Percentiles rank a stretch among this genome's conserved stretches.
These are phyloP conservation scores for Sugiyamaella castrensis DNA, from an alignment of 1,139 yeast species.

Conservation along the genomic window DNA sequence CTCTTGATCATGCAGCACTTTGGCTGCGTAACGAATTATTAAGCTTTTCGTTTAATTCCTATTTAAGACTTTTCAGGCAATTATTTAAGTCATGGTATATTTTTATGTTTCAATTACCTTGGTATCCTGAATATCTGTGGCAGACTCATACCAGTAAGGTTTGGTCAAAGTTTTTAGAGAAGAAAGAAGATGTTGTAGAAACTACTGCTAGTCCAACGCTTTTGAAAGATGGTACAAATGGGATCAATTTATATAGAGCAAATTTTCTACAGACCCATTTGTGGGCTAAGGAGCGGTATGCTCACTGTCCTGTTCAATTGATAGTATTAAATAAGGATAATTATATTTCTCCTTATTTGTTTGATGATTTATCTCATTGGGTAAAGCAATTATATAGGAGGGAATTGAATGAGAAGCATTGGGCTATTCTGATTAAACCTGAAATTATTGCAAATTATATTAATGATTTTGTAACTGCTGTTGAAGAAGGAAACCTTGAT, in stretches of 20 bases:
- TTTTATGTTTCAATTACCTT: conserved; percentile 7
- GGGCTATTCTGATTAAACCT: conserved; percentile 9
- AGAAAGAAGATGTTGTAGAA: conserved; percentile 2
- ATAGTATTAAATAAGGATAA: conserved; percentile 3
- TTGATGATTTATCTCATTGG: conserved; percentile 3
- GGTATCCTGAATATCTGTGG: conserved; percentile 8
- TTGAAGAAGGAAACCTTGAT: neutral
- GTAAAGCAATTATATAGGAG: conserved; percentile 5
- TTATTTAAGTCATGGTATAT: conserved; percentile 3
- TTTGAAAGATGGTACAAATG: conserved; percentile 8
- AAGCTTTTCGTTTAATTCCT: conserved; percentile 1
- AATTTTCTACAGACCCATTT: neutral
- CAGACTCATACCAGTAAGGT: neutral
- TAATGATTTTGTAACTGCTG: neutral
- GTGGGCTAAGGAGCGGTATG: neutral
- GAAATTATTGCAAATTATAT: conserved; percentile 2
- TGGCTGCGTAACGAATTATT: neutral
- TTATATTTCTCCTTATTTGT: neutral
- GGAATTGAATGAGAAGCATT: conserved; percentile 6
- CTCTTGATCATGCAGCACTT: conserved; percentile 1
- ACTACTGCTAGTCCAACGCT: conserved; percentile 3
- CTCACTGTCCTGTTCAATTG: conserved; percentile 9
- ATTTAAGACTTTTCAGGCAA: conserved; percentile 1
- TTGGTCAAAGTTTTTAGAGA: conserved; percentile 1
- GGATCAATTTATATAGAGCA: conserved; percentile 7